Evolutionary conservation across 306 rosid species (phyloP), one percentile per base, ranked within the genome.

Genomic region (Acacia acuminata): DNA sequence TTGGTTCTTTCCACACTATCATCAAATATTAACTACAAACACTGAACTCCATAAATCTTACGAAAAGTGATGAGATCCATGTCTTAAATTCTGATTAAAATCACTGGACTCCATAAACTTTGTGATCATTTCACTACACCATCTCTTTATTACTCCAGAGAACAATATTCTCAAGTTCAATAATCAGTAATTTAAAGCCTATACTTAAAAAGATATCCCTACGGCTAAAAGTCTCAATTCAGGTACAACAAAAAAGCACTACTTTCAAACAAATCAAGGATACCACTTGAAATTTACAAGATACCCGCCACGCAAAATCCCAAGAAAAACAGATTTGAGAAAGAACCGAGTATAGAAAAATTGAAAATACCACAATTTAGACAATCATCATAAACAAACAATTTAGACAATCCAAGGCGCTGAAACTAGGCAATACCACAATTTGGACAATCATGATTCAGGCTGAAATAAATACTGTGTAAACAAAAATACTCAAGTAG

Each of bases 1-100:
- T 12, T 8, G 76, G 15, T 40, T 58, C 63, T 47, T 47, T 30
- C 30, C 40, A 75, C 38, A 61, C 44, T 44, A 73, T 72, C 67
- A 79, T 70, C 82, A 76, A 75, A 71, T 8, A 64, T 27, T 55
- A n/a, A 10, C 61, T 60, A 14, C n/a, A n/a, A 56, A 24, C 68
- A 71, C 71, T 71, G 22, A 55, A 55, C 56, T 58, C 32, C 63
- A 67, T 55, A 44, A 22, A 17, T 44, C 38, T 70, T 4, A n/a
- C 20, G 3, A 43, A 42, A 22, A 47, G 24, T 25, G 15, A 53
- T 1, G 17, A 38, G 8, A 71, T 14, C 17, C 30, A 20, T 22
- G 34, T 22, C 30, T 16, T 53, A 2, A 13, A 75, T 38, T 50
- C 66, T 9, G 65, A 76, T 56, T 32, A 50, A 50, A 48, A 80